Evolutionary conservation across 768 basidiomycete genomes (phyloP).

Genomic region (Leccinellum albellum): DNA sequence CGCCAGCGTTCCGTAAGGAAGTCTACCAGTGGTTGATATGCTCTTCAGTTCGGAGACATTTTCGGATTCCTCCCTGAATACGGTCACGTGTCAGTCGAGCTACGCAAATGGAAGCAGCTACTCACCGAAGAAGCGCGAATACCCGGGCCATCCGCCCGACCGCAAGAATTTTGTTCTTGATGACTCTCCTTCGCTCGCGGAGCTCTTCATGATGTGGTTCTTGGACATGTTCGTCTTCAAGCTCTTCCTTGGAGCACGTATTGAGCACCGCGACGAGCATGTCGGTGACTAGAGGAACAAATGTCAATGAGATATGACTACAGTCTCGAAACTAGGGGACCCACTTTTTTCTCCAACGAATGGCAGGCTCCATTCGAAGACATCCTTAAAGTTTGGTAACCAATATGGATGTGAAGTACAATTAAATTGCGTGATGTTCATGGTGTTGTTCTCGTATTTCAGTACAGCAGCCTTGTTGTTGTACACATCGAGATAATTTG

Average conservation of each 20-base stretch:
- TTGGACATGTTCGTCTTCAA: slow-evolving; percentile 62
- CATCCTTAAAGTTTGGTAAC: slow-evolving; percentile 97
- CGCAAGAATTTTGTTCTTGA: slow-evolving; percentile 72
- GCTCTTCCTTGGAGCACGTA: slow-evolving; percentile 92
- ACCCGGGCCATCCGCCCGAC: slow-evolving; percentile 67
- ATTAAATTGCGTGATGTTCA: slow-evolving; percentile 90
- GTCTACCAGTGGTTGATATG: slow-evolving; percentile 44
- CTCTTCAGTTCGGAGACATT: slow-evolving; percentile 70
- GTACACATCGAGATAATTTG: slow-evolving; percentile 95
- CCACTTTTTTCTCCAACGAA: slow-evolving; percentile 96
- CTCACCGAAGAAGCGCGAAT: slow-evolving; percentile 62
- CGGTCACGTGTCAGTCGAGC: background rate
- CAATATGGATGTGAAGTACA: slow-evolving; percentile 84
- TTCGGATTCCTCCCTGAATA: slow-evolving; percentile 57
- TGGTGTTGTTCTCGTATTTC: slow-evolving; percentile 95
- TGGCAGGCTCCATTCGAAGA: slow-evolving; percentile 96
- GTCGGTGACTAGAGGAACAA: slow-evolving; percentile 69
- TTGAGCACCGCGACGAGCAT: slow-evolving; percentile 97
- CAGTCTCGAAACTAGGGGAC: slow-evolving; percentile 25
- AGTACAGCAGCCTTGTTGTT: slow-evolving; percentile 96
- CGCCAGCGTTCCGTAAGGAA: slow-evolving; percentile 55
- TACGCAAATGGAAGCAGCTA: background rate
- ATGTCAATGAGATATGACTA: background rate
- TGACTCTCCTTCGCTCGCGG: slow-evolving; percentile 47
- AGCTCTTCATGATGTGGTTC: slow-evolving; percentile 26